Evolutionary conservation across 768 basidiomycete species (phyloP).

Genomic region (Hygrophorus pudorinus): DNA sequence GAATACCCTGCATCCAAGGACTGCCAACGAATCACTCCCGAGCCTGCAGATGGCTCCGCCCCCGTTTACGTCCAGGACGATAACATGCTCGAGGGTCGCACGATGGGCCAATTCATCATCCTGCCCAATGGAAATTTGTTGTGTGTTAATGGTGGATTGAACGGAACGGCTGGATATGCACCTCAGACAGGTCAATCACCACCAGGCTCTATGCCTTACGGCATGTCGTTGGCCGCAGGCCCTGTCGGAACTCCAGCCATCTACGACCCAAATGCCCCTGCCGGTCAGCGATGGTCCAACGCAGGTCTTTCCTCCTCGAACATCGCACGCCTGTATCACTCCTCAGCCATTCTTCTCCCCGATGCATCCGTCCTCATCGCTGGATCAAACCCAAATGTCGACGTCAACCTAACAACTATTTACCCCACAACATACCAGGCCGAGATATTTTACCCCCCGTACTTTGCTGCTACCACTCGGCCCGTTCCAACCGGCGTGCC

Average conservation of each 20-base stretch:
- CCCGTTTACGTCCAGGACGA: slow-evolving; percentile 65
- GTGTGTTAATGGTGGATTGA: slow-evolving; percentile 71
- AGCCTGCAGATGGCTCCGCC: slow-evolving; percentile 58
- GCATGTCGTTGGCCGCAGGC: slow-evolving; percentile 54
- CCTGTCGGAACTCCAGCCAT: slow-evolving; percentile 61
- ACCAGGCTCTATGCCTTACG: slow-evolving; percentile 44
- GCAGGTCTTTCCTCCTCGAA: slow-evolving; percentile 41
- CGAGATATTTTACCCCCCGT: slow-evolving; percentile 88
- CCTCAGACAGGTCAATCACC: slow-evolving; percentile 33
- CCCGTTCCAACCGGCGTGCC: slow-evolving; percentile 69
- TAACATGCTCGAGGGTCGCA: slow-evolving; percentile 60
- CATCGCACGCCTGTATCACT: slow-evolving; percentile 77
- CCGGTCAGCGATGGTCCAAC: slow-evolving; percentile 55
- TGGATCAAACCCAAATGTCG: slow-evolving; percentile 90
- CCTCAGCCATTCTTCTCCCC: slow-evolving; percentile 63
- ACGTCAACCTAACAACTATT: slow-evolving; percentile 52
- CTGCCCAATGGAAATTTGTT: slow-evolving; percentile 71
- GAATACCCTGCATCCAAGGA: slow-evolving; percentile 56
- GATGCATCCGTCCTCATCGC: slow-evolving; percentile 82
- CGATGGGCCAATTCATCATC: slow-evolving; percentile 89
- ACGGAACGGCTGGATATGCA: slow-evolving; percentile 79
- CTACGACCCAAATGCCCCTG: slow-evolving; percentile 55
- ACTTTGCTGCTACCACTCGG: slow-evolving; percentile 61
- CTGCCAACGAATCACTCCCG: slow-evolving; percentile 82
- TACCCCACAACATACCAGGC: slow-evolving; percentile 76